Evolutionary conservation across 2,329 filamentous ascomycete species (phyloP).

Genomic region (Exophiala lecanii-corni): DNA sequence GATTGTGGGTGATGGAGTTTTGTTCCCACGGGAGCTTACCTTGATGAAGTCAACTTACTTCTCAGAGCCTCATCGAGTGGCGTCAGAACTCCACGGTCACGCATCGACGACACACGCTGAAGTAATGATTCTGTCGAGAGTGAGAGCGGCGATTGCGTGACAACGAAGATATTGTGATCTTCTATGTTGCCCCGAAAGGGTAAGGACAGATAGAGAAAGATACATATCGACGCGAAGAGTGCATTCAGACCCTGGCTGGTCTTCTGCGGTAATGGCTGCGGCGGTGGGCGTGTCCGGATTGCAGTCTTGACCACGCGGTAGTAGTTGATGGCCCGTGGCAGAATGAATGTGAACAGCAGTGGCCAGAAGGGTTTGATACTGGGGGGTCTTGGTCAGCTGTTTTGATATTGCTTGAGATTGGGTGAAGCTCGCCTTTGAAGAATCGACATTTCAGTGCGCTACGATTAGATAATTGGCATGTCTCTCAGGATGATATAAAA

Average conservation of each 20-base stretch:
- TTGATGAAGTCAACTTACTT: conserved; percentile 62
- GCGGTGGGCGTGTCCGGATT: conserved; percentile 32
- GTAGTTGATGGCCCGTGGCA: conserved; percentile 25
- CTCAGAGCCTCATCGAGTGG: conserved; percentile 61
- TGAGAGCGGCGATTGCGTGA: conserved; percentile 75
- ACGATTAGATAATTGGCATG: no score
- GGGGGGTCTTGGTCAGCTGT: neutral
- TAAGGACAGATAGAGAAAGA: conserved; percentile 55
- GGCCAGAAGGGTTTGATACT: conserved; percentile 29
- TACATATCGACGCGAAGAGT: conserved; percentile 49
- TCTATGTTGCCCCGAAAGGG: conserved; percentile 26
- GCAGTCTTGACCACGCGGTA: conserved; percentile 22
- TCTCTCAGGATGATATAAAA: no score
- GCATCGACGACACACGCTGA: conserved; percentile 57
- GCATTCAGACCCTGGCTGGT: conserved; percentile 42
- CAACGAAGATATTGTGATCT: conserved; percentile 69
- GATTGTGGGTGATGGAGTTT: no score
- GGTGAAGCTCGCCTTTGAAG: neutral
- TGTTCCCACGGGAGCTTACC: no score
- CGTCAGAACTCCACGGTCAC: conserved; percentile 40
- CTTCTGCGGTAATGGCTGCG: conserved; percentile 33
- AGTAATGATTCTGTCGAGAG: conserved; percentile 83
- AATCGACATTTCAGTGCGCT: conserved; percentile 1
- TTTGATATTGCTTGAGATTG: neutral
- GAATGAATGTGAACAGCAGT: conserved; percentile 26